Evolutionary conservation across 2,329 filamentous ascomycete species (phyloP), one percentile per base, ranked within the genome.

Genomic region (Verticillium longisporum): DNA sequence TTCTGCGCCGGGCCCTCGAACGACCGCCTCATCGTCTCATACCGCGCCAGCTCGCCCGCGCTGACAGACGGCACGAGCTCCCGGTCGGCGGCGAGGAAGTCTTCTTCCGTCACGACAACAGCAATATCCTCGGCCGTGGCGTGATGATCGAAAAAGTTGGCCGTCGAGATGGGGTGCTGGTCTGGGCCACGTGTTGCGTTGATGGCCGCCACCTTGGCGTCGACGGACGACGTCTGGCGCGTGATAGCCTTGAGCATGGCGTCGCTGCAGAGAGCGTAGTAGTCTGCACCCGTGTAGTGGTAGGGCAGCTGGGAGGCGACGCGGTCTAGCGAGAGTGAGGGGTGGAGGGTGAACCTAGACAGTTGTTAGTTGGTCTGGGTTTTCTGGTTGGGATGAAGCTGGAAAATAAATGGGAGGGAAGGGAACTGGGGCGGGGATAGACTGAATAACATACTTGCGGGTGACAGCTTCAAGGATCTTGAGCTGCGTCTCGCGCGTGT

Each of bases 231-330:
- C 2, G 95, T 92, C 71, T 96, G 91, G 5, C 95, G 87, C 2
- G 95, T 99, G 62, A 99, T 94, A 21, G 95, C 95, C 74, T 99
- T 98, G 67, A 99, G 88, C 95, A 99, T 99, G 58, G 95, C 92
- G 74, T 99, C 95, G 54, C 92, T 97, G 78, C 94, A 98, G 21
- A 99, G 83, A 1, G 95, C 95, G 75, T 99, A 99, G 71, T 99
- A 88, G 77, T 99, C 95, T 64, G 95, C 95, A 70, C 95, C 95
- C 0, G 95, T 99, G 77, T 97, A 99, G 2, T 94, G 98, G 72
- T 97, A 95, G 0, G 95, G 95, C 4, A 99, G 83, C 11, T 82
- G 82, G 58, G 89, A 82, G 4, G 94, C 89, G 56, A 99, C 86
- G 7, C 85, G 78, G 32, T 82, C 74, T 11, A 99, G 85, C 11